Percentiles rank a stretch among this genome's conserved stretches.
Evolutionary conservation across 2,329 filamentous ascomycete species (phyloP).

Genomic region (Stemphylium beticola): DNA sequence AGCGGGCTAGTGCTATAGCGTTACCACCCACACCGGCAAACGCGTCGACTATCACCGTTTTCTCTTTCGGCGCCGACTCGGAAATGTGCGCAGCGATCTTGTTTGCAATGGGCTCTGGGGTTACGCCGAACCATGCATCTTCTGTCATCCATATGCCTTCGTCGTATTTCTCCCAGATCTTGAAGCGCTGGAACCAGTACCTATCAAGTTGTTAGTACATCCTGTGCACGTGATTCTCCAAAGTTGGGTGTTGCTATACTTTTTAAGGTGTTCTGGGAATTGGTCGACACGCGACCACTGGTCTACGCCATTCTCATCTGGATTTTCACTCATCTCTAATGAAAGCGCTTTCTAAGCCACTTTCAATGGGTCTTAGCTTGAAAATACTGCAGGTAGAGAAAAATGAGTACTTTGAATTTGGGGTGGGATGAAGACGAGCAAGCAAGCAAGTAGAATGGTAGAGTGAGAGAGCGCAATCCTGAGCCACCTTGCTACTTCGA

Average conservation of each 20-base stretch:
- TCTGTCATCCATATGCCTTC: constrained; percentile 89
- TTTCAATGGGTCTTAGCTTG: no score
- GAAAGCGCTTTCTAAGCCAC: background rate
- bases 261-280: constrained; percentile 83
- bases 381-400: background rate
- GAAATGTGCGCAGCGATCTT: constrained; percentile 78
- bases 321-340: constrained; percentile 24
- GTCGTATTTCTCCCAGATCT: constrained; percentile 86
- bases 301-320: constrained; percentile 53
- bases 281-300: constrained; percentile 75
- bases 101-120: constrained; percentile 76
- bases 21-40: constrained; percentile 95
- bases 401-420: background rate
- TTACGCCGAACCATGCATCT: constrained; percentile 96
- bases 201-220: constrained; percentile 53
- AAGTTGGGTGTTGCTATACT: constrained; percentile 58
- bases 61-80: constrained; percentile 59
- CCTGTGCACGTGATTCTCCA: no score
- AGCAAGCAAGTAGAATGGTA: background rate
- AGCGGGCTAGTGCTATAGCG: constrained; percentile 88
- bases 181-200: constrained; percentile 89
- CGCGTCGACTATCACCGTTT: constrained; percentile 78
- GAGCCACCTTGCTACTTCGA: constrained; percentile 3
- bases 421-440: constrained; percentile 1
- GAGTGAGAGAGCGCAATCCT: constrained; percentile 9